A percentile compares a stretch with the other conserved stretches of the same genome.
These are phyloP conservation scores for Amoeboaphelidium occidentale DNA, from an alignment of 371 early-diverging fungal species.

Conservation along the genomic window DNA sequence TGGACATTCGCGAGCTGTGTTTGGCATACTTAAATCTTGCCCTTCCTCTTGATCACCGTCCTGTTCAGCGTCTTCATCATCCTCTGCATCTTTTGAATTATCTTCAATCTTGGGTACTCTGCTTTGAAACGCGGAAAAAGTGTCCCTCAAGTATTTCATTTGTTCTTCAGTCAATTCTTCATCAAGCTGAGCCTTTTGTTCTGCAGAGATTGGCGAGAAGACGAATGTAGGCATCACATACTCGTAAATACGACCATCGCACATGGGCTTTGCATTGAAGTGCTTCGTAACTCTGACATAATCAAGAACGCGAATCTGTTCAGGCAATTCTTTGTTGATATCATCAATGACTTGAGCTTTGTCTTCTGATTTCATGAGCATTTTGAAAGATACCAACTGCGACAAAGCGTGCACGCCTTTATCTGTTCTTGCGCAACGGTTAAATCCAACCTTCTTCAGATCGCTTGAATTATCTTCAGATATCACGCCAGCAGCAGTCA, in stretches of 20 bases:
- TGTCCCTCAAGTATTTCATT: not conserved
- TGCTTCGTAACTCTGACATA: slow-evolving; percentile 39
- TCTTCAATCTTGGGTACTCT: not conserved
- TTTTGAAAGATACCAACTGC: slow-evolving; percentile 72
- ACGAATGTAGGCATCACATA: slow-evolving; percentile 89
- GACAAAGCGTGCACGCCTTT: slow-evolving; percentile 99
- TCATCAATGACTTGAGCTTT: slow-evolving; percentile 38
- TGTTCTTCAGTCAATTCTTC: not conserved
- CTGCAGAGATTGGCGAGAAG: slow-evolving; percentile 17
- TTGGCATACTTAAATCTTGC: not conserved
- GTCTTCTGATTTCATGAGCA: slow-evolving; percentile 14
- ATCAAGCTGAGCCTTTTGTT: not conserved
- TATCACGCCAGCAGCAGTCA: slow-evolving; percentile 41
- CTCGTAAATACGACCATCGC: slow-evolving; percentile 87
- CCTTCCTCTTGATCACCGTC: not conserved
- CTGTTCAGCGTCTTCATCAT: not conserved
- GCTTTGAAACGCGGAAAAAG: not conserved
- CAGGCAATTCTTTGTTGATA: slow-evolving; percentile 46
- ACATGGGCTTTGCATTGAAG: slow-evolving; percentile 75
- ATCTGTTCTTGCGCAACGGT: slow-evolving; percentile 90
- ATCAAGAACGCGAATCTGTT: slow-evolving; percentile 62
- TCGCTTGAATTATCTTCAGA: slow-evolving; percentile 45
- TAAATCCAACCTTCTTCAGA: slow-evolving; percentile 46
- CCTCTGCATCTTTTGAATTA: not conserved
- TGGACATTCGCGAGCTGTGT: not conserved